Percentiles rank a stretch among this genome's conserved stretches.
Evolutionary conservation across 2,329 filamentous ascomycete genomes (phyloP).

Genomic region (Mariannaea sp.): DNA sequence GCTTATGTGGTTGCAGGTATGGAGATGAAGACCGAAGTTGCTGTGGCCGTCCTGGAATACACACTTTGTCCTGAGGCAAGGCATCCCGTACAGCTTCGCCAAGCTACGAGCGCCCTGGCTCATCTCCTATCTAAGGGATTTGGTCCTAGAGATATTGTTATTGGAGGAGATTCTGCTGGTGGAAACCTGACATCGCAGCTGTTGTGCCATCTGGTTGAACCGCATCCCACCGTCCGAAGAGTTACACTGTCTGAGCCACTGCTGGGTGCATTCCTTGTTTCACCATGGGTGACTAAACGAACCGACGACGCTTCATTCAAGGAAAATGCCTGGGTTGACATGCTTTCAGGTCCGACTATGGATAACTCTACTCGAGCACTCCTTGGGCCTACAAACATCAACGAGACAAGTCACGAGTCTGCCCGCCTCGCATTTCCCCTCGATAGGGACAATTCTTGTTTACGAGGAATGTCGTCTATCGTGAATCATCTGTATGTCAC

Average conservation of each 20-base stretch:
- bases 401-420: not conserved
- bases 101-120: constrained; percentile 33
- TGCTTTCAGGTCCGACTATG: constrained; percentile 11
- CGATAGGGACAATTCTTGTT: constrained; percentile 10
- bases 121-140: constrained; percentile 31
- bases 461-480: constrained; percentile 11
- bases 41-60: constrained; percentile 40
- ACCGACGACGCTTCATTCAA: constrained; percentile 10
- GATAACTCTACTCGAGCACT: constrained; percentile 2
- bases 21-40: constrained; percentile 12
- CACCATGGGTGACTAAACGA: constrained; percentile 31
- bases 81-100: constrained; percentile 38
- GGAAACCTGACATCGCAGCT: constrained; percentile 41
- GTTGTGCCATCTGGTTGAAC: constrained; percentile 38
- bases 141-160: constrained; percentile 30
- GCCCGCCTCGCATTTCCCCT: constrained; percentile 10
- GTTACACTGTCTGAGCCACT: constrained; percentile 29
- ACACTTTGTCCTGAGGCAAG: constrained; percentile 35
- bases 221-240: constrained; percentile 33
- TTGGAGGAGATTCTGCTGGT: constrained; percentile 44
- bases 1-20: constrained; percentile 1
- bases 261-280: constrained; percentile 39
- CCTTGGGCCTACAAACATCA: not conserved
- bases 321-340: constrained; percentile 17
- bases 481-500: not conserved